Conservation (phyloP, 176 grass and related monocot genomes). For the Phyllostachys edulis region DNA sequence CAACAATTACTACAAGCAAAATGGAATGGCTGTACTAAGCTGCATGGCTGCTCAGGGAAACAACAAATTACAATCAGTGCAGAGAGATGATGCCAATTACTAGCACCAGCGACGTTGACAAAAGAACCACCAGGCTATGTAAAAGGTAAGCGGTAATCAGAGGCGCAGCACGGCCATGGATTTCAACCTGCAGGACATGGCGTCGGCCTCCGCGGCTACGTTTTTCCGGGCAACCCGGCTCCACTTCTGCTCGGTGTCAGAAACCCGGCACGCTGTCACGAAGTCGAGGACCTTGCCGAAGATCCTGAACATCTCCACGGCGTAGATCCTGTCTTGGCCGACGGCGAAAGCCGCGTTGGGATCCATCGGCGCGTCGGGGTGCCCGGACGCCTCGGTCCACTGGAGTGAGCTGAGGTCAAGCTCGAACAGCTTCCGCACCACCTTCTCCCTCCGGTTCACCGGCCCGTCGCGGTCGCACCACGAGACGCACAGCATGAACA, state of each 20-base stretch:
- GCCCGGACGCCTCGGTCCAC: slow-evolving; percentile 66
- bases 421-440: slow-evolving; percentile 84
- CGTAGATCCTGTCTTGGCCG: slow-evolving; percentile 51
- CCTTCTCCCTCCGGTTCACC: slow-evolving; percentile 65
- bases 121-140: background rate
- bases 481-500: slow-evolving; percentile 84
- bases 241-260: slow-evolving; percentile 49
- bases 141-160: slow-evolving; percentile 20
- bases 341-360: slow-evolving; percentile 55
- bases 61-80: background rate
- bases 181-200: slow-evolving; percentile 73
- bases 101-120: background rate
- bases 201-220: slow-evolving; percentile 50
- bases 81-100: background rate
- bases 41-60: background rate
- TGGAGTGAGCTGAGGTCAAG: slow-evolving; percentile 45
- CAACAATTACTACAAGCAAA: slow-evolving; percentile 6
- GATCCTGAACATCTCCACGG: slow-evolving; percentile 92
- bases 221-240: slow-evolving; percentile 56
- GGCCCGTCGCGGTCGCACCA: slow-evolving; percentile 69
- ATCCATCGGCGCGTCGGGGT: slow-evolving; percentile 98
- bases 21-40: slow-evolving; percentile 24
- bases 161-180: slow-evolving; percentile 66
- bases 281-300: slow-evolving; percentile 94
- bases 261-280: slow-evolving; percentile 62